Evolutionary conservation across 176 grass and related monocot genomes (phyloP).

Genomic region (Cenchrus purpureus): DNA sequence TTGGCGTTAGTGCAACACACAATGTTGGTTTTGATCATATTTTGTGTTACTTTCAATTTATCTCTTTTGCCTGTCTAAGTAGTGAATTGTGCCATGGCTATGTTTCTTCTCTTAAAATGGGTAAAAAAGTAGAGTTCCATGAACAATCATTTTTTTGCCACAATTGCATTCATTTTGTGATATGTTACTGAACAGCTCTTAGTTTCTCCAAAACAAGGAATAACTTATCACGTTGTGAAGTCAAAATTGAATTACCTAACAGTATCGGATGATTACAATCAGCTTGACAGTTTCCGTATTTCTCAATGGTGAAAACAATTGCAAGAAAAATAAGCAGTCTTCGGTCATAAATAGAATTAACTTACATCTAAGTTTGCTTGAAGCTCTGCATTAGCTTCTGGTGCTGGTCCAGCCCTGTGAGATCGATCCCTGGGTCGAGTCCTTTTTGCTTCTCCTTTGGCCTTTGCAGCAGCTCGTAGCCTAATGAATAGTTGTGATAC

Average conservation of each 20-base stretch:
- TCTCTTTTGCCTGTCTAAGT: neutral
- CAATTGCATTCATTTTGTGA: neutral
- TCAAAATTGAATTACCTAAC: neutral
- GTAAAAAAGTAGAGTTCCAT: neutral
- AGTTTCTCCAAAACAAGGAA: neutral
- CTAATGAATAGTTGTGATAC: slow-evolving; percentile 20
- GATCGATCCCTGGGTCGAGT: slow-evolving; percentile 43
- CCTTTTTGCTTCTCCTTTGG: slow-evolving; percentile 48
- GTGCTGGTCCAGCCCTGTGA: slow-evolving; percentile 45
- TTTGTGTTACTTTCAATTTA: neutral
- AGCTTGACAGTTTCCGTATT: neutral
- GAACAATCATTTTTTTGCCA: neutral
- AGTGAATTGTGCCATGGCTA: neutral
- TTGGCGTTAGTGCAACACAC: neutral
- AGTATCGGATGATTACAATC: neutral
- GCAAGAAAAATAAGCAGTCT: slow-evolving; percentile 15
- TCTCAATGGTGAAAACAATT: neutral
- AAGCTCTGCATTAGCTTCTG: slow-evolving; percentile 59
- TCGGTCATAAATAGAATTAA: slow-evolving; percentile 18
- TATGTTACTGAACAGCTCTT: no score
- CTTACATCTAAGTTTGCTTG: slow-evolving; percentile 60
- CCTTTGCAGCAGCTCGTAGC: slow-evolving; percentile 51
- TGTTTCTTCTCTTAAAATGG: no score
- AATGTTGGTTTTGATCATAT: neutral
- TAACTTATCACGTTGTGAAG: no score